Evolutionary conservation across 331 rosid species (phyloP).

Genomic region (Cydonia oblonga): DNA sequence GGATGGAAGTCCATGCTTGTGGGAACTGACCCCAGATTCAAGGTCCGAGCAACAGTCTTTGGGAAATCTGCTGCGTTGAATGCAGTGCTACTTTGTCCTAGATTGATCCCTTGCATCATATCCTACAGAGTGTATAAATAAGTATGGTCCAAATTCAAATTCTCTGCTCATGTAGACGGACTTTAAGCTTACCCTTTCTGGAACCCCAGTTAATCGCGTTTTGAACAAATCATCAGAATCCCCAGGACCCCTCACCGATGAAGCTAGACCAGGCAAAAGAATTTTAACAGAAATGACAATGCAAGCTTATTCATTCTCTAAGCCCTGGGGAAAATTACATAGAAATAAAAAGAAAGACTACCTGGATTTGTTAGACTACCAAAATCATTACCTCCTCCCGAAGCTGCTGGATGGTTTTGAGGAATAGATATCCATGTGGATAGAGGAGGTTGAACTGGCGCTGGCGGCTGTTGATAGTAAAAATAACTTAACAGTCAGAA

Average conservation of each 20-base stretch:
- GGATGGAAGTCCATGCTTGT: slow-evolving; percentile 89
- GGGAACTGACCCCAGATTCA: slow-evolving; percentile 56
- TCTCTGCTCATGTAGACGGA: not conserved
- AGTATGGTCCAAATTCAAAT: not conserved
- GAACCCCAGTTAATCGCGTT: slow-evolving; percentile 36
- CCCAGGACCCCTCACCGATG: slow-evolving; percentile 41
- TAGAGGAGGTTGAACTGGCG: slow-evolving; percentile 46
- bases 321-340: not conserved
- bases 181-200: slow-evolving; percentile 45
- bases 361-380: slow-evolving; percentile 43
- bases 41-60: slow-evolving; percentile 37
- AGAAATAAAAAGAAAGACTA: not conserved
- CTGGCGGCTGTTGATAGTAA: slow-evolving; percentile 29
- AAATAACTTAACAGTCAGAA: slow-evolving; percentile 1
- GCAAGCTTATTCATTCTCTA: not conserved
- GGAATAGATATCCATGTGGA: slow-evolving; percentile 66
- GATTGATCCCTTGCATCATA: slow-evolving; percentile 39
- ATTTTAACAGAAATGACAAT: not conserved
- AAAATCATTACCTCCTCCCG: slow-evolving; percentile 56
- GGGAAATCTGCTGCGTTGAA: slow-evolving; percentile 51
- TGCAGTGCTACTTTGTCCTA: slow-evolving; percentile 36
- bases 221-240: slow-evolving; percentile 50
- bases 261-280: slow-evolving; percentile 30
- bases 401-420: slow-evolving; percentile 43
- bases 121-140: slow-evolving; percentile 26